Percentiles rank a stretch among this genome's conserved stretches.
Evolutionary conservation across 208 protist species (phyloP).

Genomic region (Acanthamoeba lugdunensis): DNA sequence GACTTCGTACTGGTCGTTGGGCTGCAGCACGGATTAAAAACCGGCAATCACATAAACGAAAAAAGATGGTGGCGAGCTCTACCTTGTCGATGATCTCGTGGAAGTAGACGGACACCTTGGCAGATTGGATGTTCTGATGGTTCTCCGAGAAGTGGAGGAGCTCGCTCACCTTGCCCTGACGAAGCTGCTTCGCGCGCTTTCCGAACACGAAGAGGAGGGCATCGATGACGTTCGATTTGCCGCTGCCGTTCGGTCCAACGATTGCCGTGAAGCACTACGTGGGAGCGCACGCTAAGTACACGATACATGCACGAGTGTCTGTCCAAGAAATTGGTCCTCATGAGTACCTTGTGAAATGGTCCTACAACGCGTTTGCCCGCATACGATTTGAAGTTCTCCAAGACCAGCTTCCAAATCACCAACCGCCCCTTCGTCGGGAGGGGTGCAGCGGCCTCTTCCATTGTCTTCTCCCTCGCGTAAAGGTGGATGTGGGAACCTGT

Average conservation of each 20-base stretch:
- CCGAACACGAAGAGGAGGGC: slow-evolving; percentile 99
- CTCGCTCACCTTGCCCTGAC: slow-evolving; percentile 95
- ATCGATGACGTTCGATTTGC: slow-evolving; percentile 99
- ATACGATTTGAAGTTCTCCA: slow-evolving; percentile 14
- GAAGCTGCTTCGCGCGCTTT: slow-evolving; percentile 96
- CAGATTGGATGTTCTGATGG: slow-evolving; percentile 92
- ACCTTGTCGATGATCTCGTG: slow-evolving; percentile 91
- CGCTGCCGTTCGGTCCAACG: slow-evolving; percentile 99
- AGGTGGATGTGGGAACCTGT: too few relatives aligned
- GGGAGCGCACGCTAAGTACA: neutral
- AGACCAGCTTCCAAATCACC: neutral
- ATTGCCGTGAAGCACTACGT: slow-evolving; percentile 97
- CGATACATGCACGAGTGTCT: neutral
- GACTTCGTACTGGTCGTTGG: slow-evolving; percentile 88
- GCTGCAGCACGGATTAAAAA: slow-evolving; percentile 12
- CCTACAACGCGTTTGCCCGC: neutral
- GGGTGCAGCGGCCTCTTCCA: neutral
- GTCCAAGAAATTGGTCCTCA: neutral
- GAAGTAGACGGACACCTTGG: slow-evolving; percentile 97
- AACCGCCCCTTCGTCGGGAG: neutral
- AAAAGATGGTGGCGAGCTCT: neutral
- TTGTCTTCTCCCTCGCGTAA: neutral
- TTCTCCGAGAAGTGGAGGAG: slow-evolving; percentile 98
- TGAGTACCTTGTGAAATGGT: neutral
- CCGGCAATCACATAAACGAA: neutral